Evolutionary conservation across 345 rosid genomes (phyloP).

Genomic region (Salix arbutifolia): DNA sequence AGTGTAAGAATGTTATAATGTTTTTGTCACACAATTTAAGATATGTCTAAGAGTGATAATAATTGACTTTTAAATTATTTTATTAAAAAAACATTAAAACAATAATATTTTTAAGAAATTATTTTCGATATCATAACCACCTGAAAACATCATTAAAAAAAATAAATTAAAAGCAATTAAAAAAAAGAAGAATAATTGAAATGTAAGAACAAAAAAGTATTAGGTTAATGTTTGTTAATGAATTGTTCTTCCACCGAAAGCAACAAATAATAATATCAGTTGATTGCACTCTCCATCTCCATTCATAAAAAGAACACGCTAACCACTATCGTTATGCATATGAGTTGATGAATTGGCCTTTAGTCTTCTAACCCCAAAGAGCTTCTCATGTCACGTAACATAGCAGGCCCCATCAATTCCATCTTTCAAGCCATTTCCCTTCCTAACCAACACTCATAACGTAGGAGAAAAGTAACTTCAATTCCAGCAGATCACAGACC

Average conservation of each 20-base stretch:
- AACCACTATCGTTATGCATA: background rate
- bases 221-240: no score
- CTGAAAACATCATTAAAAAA: no score
- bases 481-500: background rate
- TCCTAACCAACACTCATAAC: background rate
- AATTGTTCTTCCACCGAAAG: background rate
- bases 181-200: no score
- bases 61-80: no score
- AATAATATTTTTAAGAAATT: no score
- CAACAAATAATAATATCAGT: background rate
- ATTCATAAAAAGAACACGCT: background rate
- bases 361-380: background rate
- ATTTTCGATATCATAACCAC: no score
- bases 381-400: background rate
- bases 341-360: background rate
- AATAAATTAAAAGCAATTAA: no score
- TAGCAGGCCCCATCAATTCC: background rate
- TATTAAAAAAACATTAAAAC: no score
- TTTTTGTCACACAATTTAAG: no score
- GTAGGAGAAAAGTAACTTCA: background rate
- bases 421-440: background rate
- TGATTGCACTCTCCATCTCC: background rate
- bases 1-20: no score
- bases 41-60: no score
- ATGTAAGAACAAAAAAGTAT: no score